Evolutionary conservation across 306 rosid species (phyloP), one percentile per base, ranked within the genome.

Genomic region (Ormosia semicastrata): DNA sequence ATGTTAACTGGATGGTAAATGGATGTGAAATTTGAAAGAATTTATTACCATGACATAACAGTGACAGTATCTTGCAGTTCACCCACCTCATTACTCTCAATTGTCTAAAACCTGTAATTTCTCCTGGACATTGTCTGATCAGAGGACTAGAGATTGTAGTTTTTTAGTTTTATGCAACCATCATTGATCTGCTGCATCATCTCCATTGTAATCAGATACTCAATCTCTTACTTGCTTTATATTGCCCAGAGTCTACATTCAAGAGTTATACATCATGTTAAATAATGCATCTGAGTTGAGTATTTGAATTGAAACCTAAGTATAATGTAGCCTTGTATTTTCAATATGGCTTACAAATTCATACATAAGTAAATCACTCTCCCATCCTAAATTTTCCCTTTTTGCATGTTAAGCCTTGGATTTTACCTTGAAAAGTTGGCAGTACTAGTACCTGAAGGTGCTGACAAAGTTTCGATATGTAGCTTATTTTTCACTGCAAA

Each of bases 301-400:
- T 52, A 53, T 66, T 72, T 69, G 30, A 63, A 53, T 53, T 66
- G 32, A 58, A 71, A 66, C 24, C n/a, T 17, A 15, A 5, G 58
- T 44, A 11, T 56, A 18, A 59, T 9, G 47, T 53, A 30, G 60
- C 62, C 52, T 53, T 54, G 59, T 66, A 66, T 59, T 36, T 49
- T 60, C 49, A 76, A 14, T 33, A 75, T 60, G 73, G 68, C 18
- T 82, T 82, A 47, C 6, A 36, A 11, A 14, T 60, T 76, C 17
- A 54, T 17, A 12, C 60, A 34, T 50, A 53, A 14, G 49, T 24
- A 2, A 37, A 44, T 47, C 68, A 13, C 33, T 32, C 30, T 15
- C 41, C 46, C 71, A 17, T 67, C 57, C 24, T 7, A 8, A 15
- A 43, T 8, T 34, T 49, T 75, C 47, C 10, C 15, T 37, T 50